These are phyloP conservation scores for Candida namnaoensis DNA, from an alignment of 805 yeast species.

Conservation along the genomic window DNA sequence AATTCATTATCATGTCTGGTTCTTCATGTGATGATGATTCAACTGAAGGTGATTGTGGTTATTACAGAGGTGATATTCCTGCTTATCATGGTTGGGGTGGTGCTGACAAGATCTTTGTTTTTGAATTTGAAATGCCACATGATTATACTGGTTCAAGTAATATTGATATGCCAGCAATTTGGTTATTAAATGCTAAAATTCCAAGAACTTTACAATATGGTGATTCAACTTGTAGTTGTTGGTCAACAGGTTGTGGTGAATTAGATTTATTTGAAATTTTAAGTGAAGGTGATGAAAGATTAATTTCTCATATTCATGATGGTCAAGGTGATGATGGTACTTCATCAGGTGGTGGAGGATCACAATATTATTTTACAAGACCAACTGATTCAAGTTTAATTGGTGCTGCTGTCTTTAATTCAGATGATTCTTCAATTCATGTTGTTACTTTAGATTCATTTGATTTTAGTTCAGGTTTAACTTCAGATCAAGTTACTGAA, in stretches of 20 bases:
- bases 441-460: constrained; percentile 47
- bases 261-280: constrained; percentile 89
- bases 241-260: constrained; percentile 98
- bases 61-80: constrained; percentile 76
- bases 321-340: constrained; percentile 62
- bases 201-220: constrained; percentile 98
- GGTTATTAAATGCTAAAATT: constrained; percentile 91
- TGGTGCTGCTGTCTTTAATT: constrained; percentile 82
- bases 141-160: constrained; percentile 46
- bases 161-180: constrained; percentile 96
- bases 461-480: constrained; percentile 45
- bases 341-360: constrained; percentile 74
- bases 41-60: constrained; percentile 58
- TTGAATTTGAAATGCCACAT: constrained; percentile 91
- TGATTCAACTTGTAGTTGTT: constrained; percentile 78
- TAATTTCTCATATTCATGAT: constrained; percentile 77
- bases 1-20: constrained; percentile 77
- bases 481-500: constrained; percentile 41
- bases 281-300: constrained; percentile 61
- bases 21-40: constrained; percentile 40
- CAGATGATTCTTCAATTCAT: constrained; percentile 39
- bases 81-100: constrained; percentile 96
- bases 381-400: constrained; percentile 72
- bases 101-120: constrained; percentile 72
- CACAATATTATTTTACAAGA: constrained; percentile 81